Conservation (phyloP, 176 grass and related monocot species). For the Oryza meyeriana region DNA sequence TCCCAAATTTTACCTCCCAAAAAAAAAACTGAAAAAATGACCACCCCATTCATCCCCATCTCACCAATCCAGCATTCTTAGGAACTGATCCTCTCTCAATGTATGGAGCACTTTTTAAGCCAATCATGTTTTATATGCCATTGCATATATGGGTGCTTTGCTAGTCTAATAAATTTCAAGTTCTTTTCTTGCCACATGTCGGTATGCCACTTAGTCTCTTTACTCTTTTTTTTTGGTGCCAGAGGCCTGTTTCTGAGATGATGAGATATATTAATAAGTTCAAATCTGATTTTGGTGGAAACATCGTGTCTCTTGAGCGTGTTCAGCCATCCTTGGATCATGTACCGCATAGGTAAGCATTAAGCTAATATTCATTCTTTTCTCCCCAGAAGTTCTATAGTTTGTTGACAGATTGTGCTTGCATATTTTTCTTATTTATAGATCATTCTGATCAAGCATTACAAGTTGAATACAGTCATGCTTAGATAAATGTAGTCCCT, state of each 20-base stretch:
- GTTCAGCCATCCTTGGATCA: constrained; percentile 96
- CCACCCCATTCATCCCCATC: too few relatives aligned
- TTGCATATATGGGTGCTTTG: neutral
- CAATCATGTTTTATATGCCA: too few relatives aligned
- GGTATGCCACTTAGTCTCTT: neutral
- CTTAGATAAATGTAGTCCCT: constrained; percentile 4
- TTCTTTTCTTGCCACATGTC: constrained; percentile 24
- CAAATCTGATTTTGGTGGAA: constrained; percentile 92
- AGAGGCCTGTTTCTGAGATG: constrained; percentile 90
- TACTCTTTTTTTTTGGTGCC: constrained; percentile 31
- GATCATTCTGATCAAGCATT: neutral
- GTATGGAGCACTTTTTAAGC: too few relatives aligned
- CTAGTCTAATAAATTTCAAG: neutral
- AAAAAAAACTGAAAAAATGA: too few relatives aligned
- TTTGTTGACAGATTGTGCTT: neutral
- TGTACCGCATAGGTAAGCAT: constrained; percentile 73
- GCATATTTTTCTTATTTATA: neutral
- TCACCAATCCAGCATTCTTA: too few relatives aligned
- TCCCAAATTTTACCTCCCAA: too few relatives aligned
- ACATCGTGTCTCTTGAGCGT: constrained; percentile 75
- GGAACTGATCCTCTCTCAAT: too few relatives aligned
- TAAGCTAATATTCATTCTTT: constrained; percentile 1
- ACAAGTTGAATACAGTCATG: neutral
- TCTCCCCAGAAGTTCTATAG: neutral
- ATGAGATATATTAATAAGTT: constrained; percentile 95